Evolutionary conservation across 2,329 filamentous ascomycete species (phyloP).

Genomic region (Cercospora sojina): DNA sequence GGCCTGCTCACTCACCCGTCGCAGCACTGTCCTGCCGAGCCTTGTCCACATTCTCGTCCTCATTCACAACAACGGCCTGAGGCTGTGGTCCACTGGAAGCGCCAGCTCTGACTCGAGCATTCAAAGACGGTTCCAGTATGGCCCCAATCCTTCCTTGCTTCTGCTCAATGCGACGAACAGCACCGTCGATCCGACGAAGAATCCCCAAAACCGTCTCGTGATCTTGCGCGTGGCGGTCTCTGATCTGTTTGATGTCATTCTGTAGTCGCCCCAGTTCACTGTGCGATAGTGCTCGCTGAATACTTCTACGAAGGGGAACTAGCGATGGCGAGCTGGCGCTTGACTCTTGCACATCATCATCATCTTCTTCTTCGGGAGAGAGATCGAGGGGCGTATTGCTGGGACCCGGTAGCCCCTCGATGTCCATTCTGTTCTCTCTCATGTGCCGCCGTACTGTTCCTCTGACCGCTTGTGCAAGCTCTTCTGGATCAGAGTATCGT

Average conservation of each 20-base stretch:
- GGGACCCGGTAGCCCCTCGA: neutral
- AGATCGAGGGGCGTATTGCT: neutral
- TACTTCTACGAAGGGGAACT: neutral
- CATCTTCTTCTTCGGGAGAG: neutral
- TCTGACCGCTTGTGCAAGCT: neutral
- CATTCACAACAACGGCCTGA: neutral
- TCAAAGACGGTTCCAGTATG: neutral
- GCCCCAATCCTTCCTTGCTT: neutral
- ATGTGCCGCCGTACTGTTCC: neutral
- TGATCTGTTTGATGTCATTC: neutral
- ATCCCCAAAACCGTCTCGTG: neutral
- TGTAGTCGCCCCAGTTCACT: neutral
- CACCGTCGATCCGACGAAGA: neutral
- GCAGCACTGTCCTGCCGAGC: constrained; percentile 2
- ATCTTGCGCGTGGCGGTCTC: neutral
- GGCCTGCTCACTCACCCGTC: neutral
- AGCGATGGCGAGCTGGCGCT: neutral
- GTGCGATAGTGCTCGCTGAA: neutral
- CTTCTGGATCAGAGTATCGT: neutral
- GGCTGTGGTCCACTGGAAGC: constrained; percentile 7
- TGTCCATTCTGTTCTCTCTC: neutral
- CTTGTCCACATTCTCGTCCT: neutral
- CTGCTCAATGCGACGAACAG: neutral
- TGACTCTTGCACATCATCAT: neutral
- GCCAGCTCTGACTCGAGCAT: neutral